Base-by-base conservation (phyloP, 176 grass and related monocot genomes). In the Puccinellia tenuiflora region DNA sequence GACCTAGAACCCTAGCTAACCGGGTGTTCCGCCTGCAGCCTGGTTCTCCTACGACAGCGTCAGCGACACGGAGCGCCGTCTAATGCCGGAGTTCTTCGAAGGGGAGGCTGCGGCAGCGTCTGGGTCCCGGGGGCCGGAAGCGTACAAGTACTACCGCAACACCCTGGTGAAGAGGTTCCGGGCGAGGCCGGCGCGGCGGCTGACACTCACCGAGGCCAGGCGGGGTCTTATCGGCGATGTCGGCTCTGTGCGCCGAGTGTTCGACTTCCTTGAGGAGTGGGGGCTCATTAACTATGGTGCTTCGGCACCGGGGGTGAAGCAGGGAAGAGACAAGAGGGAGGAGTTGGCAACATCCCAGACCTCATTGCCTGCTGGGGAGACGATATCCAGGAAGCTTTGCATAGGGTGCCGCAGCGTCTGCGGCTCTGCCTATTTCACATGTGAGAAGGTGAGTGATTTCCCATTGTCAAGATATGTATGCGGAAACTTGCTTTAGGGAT, bases 261-360 rank as follows among this genome's bases (percentile, higher is more conserved):
- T 94, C 6, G 93, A 99, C 79, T 99, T 99, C 87, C 89, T 96
- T 3, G 93, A 99, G 78, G 93, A 99, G 46, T 99, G 96, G 96
- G 96, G 96, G 4, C 84, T 99, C 68, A 96, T 99, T 76, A 99
- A 99, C 75, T 92, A 99, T 7, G 86, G 93, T 38, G 87, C 92
- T 9, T 77, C 77, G 0, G 77, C 80, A 6, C 61, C 60, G 24
- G 91, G 88, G 28, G 72, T 48, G 10, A 92, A 81, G 54, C 89
- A 65, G 7, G 91, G 71, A 13, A 83, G 56, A 78, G 93, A 90
- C 55, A 91, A 80, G 83, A 89, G 76, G 81, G 92, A 94, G 59
- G 85, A 86, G 29, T 43, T 21, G 3, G 45, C 26, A 2, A 26
- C 26, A 6, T 33, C 68, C 1, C 88, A 82, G 34, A 1, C 43